A percentile compares a stretch with the other conserved stretches of the same genome.
Conservation (phyloP, 129 eudicot species). For the Flaveria bidentis region DNA sequence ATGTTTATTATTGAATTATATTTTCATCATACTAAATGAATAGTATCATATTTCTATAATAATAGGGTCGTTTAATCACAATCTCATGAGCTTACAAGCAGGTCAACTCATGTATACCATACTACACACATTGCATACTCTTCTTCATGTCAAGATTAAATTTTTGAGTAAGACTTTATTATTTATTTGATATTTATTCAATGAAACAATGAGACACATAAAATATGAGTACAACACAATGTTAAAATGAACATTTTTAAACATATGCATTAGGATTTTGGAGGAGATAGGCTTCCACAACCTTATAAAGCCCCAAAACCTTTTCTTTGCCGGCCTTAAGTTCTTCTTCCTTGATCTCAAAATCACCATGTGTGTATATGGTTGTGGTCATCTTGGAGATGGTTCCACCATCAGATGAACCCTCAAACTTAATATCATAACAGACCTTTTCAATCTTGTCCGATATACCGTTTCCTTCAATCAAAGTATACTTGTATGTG, state of each 20-base stretch:
- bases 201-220: not conserved
- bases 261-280: constrained; percentile 43
- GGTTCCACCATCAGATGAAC: not conserved
- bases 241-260: constrained; percentile 9
- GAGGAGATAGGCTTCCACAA: constrained; percentile 43
- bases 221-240: not conserved
- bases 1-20: no score
- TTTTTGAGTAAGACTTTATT: not conserved
- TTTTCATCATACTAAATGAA: no score
- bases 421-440: constrained; percentile 7
- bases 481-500: not conserved
- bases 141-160: no score
- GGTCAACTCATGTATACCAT: no score
- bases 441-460: not conserved
- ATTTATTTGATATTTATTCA: not conserved
- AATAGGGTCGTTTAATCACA: no score
- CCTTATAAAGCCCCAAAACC: constrained; percentile 40
- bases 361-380: not conserved
- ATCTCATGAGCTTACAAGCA: no score
- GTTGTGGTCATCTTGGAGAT: constrained; percentile 2
- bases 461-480: not conserved
- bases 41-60: no score
- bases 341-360: constrained; percentile 15
- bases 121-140: no score
- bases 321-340: constrained; percentile 34